These are phyloP conservation scores for Daedaleopsis sinensis DNA, from an alignment of 768 basidiomycete species.

Conservation along the genomic window DNA sequence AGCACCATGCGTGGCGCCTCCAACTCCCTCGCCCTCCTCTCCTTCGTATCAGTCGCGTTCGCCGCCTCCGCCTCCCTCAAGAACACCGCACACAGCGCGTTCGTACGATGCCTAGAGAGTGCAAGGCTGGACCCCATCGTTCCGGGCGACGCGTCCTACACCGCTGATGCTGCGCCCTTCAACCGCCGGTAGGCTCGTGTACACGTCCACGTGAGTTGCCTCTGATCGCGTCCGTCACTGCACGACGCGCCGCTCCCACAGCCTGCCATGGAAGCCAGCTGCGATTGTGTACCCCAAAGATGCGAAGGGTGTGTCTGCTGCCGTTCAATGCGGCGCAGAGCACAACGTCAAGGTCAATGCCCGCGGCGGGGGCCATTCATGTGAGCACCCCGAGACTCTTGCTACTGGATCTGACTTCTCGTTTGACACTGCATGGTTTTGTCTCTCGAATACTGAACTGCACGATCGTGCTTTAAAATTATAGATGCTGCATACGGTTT, in stretches of 20 bases:
- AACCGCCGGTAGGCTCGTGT: neutral
- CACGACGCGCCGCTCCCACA: neutral
- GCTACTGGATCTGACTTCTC: too few relatives aligned
- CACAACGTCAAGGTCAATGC: conserved; percentile 8
- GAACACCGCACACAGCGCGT: neutral
- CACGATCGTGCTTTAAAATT: too few relatives aligned
- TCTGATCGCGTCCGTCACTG: neutral
- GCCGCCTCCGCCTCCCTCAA: neutral
- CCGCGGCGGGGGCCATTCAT: conserved; percentile 2
- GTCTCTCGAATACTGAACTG: neutral
- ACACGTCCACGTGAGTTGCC: neutral
- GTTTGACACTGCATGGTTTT: neutral
- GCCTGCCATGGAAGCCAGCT: conserved; percentile 3
- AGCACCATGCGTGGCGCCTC: neutral
- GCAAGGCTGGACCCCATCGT: neutral
- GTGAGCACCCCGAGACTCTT: neutral
- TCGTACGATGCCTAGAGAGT: neutral
- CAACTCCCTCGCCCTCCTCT: neutral
- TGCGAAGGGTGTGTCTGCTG: neutral
- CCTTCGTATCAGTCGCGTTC: neutral
- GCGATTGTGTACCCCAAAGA: conserved; percentile 2
- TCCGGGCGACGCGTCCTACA: neutral
- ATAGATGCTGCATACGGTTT: conserved; percentile 4
- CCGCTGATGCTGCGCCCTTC: neutral
- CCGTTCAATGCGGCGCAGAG: neutral